Conservation (phyloP, 352 stramenopile genomes). For the Phytopythium montanum region DNA sequence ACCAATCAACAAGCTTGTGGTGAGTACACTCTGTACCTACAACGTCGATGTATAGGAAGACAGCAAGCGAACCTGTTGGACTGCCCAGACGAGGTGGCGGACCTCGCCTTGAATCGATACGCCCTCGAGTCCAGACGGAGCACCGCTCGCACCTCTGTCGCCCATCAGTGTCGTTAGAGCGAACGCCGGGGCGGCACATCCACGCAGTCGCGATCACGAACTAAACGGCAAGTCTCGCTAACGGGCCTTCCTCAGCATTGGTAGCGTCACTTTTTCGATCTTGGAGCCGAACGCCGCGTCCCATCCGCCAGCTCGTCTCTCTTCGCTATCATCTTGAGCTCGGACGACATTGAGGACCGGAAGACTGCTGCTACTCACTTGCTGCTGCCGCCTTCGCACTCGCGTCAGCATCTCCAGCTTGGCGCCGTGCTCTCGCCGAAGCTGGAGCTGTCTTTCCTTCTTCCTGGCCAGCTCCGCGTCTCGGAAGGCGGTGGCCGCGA, state of each 20-base stretch:
- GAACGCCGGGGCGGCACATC: not conserved
- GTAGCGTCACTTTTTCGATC: not conserved
- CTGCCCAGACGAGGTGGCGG: not conserved
- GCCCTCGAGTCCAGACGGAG: not conserved
- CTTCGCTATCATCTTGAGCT: not conserved
- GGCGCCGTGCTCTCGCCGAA: conserved; percentile 15
- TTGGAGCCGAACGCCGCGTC: not conserved
- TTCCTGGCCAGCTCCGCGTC: conserved; percentile 10
- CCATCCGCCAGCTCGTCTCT: not conserved
- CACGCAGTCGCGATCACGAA: not conserved
- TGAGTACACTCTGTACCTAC: not conserved
- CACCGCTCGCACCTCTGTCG: not conserved
- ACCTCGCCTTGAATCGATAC: not conserved
- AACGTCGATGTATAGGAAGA: not conserved
- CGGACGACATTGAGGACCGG: not conserved
- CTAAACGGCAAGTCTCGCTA: too few relatives aligned
- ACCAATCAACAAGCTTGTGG: not conserved
- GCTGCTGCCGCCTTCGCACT: conserved; percentile 14
- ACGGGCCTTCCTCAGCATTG: not conserved
- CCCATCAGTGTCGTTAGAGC: not conserved
- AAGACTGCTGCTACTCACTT: conserved; percentile 2
- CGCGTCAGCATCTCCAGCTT: conserved; percentile 19
- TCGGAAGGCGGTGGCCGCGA: conserved; percentile 19
- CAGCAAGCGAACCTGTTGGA: not conserved
- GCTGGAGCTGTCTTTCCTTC: conserved; percentile 15